These are phyloP conservation scores for Rhizophagus prolifer DNA, from an alignment of 192 early-diverging fungal genomes.

Conservation along the genomic window DNA sequence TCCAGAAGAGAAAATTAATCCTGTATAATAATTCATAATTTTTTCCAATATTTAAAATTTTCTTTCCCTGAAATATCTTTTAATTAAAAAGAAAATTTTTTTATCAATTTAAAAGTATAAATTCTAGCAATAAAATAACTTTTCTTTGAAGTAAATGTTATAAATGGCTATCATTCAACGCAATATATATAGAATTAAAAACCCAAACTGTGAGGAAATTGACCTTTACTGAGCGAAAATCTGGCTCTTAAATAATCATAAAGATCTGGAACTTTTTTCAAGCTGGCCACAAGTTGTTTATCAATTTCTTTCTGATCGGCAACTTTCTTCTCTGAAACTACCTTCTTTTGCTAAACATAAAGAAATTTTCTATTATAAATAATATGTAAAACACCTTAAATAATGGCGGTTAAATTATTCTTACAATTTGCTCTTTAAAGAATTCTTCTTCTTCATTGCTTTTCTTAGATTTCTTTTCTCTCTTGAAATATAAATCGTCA, in stretches of 20 bases:
- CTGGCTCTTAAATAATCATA: constrained; percentile 83
- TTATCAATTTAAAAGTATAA: no score
- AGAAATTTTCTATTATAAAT: constrained; percentile 21
- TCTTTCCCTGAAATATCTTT: no score
- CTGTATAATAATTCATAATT: no score
- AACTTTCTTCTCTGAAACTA: constrained; percentile 72
- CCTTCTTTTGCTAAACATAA: constrained; percentile 64
- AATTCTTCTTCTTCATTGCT: constrained; percentile 87
- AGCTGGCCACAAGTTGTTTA: constrained; percentile 72
- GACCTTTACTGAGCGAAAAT: constrained; percentile 94
- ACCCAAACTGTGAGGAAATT: constrained; percentile 93
- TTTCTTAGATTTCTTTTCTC: constrained; percentile 68
- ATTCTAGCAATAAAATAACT: no score
- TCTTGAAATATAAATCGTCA: constrained; percentile 94
- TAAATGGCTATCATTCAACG: no score
- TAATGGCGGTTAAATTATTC: background rate
- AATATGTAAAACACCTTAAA: background rate
- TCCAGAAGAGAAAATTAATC: no score
- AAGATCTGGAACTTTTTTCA: constrained; percentile 86
- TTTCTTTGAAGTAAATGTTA: no score
- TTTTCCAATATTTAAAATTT: no score
- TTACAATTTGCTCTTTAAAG: constrained; percentile 60
- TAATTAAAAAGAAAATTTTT: no score
- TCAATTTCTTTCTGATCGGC: constrained; percentile 93
- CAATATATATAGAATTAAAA: constrained; percentile 67